Conservation (phyloP, 1,284 basidiomycete species). For the Sphaerobolus stellatus region DNA sequence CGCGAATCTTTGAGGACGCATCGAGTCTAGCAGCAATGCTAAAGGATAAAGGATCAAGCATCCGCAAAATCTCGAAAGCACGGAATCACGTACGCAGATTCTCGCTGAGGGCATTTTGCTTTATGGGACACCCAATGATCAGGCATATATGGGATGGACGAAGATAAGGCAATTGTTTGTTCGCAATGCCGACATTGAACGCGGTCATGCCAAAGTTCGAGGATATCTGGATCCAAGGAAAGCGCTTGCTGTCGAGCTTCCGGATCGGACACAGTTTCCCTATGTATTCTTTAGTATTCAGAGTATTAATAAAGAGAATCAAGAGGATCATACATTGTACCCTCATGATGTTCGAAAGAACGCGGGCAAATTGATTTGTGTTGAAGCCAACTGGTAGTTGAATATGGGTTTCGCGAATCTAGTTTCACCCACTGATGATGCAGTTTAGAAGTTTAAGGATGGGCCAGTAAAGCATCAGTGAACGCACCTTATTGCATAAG, state of each 20-base stretch:
- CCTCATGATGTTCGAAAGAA: not conserved
- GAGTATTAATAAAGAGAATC: not conserved
- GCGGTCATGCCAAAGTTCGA: constrained; percentile 6
- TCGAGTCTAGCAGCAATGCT: not conserved
- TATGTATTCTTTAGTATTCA: not conserved
- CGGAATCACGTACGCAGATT: not conserved
- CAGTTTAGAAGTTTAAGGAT: not conserved
- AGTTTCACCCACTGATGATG: constrained; percentile 7
- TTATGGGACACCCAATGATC: constrained; percentile 7
- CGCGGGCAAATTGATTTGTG: constrained; percentile 5
- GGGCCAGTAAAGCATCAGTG: not conserved
- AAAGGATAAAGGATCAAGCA: not conserved
- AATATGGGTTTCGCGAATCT: constrained; percentile 6
- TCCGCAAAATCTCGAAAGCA: not conserved
- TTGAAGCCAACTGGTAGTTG: constrained; percentile 8
- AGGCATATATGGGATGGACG: not conserved
- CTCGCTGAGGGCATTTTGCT: not conserved
- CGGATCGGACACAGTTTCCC: not conserved
- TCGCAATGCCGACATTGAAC: constrained; percentile 6
- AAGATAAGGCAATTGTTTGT: not conserved
- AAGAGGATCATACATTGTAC: not conserved
- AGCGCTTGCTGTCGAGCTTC: not conserved
- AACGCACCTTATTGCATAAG: constrained; percentile 43
- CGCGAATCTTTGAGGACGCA: constrained; percentile 1
- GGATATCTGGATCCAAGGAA: constrained; percentile 4